A percentile compares a stretch with the other conserved stretches of the same genome.
Evolutionary conservation across 2,329 filamentous ascomycete species (phyloP).

Genomic region (Teratosphaeriaceae sp.): DNA sequence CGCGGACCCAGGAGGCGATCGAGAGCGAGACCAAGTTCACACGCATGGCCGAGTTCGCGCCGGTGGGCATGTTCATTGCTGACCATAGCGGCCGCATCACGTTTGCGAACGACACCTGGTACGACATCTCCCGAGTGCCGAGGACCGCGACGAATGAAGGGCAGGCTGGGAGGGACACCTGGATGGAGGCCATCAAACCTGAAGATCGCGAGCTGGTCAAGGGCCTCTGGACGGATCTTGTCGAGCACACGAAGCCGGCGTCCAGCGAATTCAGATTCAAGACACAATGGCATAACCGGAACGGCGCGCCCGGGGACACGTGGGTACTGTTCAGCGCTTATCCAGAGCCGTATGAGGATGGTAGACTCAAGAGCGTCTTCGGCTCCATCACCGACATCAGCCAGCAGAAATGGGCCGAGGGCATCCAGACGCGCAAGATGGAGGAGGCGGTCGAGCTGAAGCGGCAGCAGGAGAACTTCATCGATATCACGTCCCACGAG

Average conservation of each 20-base stretch:
- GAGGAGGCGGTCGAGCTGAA: slow-evolving; percentile 79
- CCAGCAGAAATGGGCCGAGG: slow-evolving; percentile 77
- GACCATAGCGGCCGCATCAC: slow-evolving; percentile 62
- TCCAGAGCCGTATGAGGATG: slow-evolving; percentile 60
- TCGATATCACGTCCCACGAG: slow-evolving; percentile 38
- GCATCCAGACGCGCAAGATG: slow-evolving; percentile 68
- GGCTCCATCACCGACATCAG: slow-evolving; percentile 81
- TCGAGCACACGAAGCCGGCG: slow-evolving; percentile 56
- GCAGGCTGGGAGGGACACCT: slow-evolving; percentile 45
- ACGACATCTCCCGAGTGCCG: slow-evolving; percentile 60
- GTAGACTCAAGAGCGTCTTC: slow-evolving; percentile 66
- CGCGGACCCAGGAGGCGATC: slow-evolving; percentile 50
- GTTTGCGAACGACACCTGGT: slow-evolving; percentile 76
- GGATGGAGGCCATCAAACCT: slow-evolving; percentile 65
- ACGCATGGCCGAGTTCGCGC: slow-evolving; percentile 76
- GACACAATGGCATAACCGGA: slow-evolving; percentile 54
- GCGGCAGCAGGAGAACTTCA: slow-evolving; percentile 53
- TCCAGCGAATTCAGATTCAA: slow-evolving; percentile 73
- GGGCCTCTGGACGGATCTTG: slow-evolving; percentile 55
- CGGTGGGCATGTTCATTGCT: slow-evolving; percentile 82
- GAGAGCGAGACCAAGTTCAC: slow-evolving; percentile 71
- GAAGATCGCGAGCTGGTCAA: slow-evolving; percentile 58
- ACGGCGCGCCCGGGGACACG: slow-evolving; percentile 56
- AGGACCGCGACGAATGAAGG: slow-evolving; percentile 45
- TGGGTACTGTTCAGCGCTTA: slow-evolving; percentile 75